Evolutionary conservation across 164 flowering plant species (phyloP), one percentile per base, ranked within the genome.

Genomic region (Macadamia integrifolia): DNA sequence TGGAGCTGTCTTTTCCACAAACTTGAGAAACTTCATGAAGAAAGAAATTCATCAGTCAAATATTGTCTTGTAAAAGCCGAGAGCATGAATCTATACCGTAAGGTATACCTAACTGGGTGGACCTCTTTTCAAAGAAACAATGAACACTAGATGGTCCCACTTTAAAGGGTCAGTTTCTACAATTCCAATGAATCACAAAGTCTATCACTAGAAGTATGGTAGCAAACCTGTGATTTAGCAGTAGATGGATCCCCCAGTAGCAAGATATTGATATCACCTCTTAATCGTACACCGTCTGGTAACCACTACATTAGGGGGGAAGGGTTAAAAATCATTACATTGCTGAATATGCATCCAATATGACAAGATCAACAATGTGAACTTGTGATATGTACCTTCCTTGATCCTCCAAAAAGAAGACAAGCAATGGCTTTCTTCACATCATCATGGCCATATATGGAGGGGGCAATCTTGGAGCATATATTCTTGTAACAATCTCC

Each of bases 1-100:
- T 30, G 99, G 99, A 65, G 99, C 98, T 9, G 99, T 95, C 87
- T 95, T 95, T 86, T 95, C 99, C 42, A 95, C 99, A 79, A 95
- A 95, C 86, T 95, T 95, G 69, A 95, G 96, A 81, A 95, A 95
- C 99, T 94, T 42, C 74, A 84, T 8, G 71, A 71, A 32, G 11
- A 60, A 29, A 56, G 30, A 49, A 42, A 72, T 46, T 10, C 9
- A 62, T 61, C 32, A 67, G 69, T 46, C 61, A 57, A 72, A 17
- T 53, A 1, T 53, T 53, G 57, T 14, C 13, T 53, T 12, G 55
- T 50, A 50, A 50, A 43, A 43, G 9, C 7, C 48, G 13, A 53
- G 3, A 14, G 57, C 57, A 53, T 11, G 57, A 53, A 53, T 53
- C 57, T 11, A 46, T 46, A 46, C 13, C 7, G 8, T 46, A 8